phyloP scores from a whole-genome alignment of 2,329 filamentous ascomycete species.

The Hymenoscyphus occultus region DNA sequence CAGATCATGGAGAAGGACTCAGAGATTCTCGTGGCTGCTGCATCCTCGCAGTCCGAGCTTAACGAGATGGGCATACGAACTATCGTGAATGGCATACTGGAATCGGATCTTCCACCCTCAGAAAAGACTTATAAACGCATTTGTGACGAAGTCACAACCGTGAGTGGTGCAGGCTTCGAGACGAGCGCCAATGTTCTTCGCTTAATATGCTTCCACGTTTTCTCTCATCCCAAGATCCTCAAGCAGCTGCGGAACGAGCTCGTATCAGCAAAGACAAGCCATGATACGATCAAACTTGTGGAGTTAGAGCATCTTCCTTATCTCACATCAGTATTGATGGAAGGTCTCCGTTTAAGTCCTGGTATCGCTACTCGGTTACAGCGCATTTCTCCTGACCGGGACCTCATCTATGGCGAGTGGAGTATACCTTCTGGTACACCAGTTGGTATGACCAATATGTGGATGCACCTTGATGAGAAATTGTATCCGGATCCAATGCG shows the following conservation, averaged over 20 bases:
- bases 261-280: slow-evolving; percentile 27
- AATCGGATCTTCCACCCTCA: slow-evolving; percentile 7
- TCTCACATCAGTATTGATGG: slow-evolving; percentile 34
- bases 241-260: slow-evolving; percentile 38
- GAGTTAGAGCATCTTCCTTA: slow-evolving; percentile 31
- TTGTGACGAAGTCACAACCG: slow-evolving; percentile 34
- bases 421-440: neutral
- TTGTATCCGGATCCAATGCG: slow-evolving; percentile 16
- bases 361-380: neutral
- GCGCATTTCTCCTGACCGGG: slow-evolving; percentile 1
- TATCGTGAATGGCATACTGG: slow-evolving; percentile 23
- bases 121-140: slow-evolving; percentile 26
- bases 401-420: neutral
- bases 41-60: neutral
- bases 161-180: slow-evolving; percentile 37
- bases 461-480: neutral
- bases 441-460: neutral
- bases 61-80: slow-evolving; percentile 10
- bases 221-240: slow-evolving; percentile 34
- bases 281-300: neutral
- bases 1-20: neutral
- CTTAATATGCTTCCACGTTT: slow-evolving; percentile 38
- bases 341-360: slow-evolving; percentile 23
- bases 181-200: slow-evolving; percentile 37
- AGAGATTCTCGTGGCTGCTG: neutral